These are phyloP conservation scores for Rhodotorula taiwanensis DNA, from an alignment of 768 basidiomycete genomes.

Conservation along the genomic window DNA sequence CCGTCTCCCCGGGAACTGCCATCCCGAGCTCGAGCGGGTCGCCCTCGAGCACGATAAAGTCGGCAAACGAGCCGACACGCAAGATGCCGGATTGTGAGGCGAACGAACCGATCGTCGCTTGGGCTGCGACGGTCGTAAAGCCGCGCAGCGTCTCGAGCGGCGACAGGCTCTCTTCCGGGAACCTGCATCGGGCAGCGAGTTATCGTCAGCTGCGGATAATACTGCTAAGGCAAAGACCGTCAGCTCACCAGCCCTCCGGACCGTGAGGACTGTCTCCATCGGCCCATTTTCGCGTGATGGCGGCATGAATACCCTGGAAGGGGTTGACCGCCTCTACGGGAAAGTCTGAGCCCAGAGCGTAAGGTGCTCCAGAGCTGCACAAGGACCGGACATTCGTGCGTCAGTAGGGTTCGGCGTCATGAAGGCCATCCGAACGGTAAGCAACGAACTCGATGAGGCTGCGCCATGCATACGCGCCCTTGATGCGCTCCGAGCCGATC, in stretches of 20 bases:
- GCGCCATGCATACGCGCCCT: slow-evolving; percentile 84
- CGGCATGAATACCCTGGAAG: slow-evolving; percentile 81
- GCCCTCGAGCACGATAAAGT: slow-evolving; percentile 73
- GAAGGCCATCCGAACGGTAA: not conserved
- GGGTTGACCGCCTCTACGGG: slow-evolving; percentile 89
- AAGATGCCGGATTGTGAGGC: slow-evolving; percentile 68
- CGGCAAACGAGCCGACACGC: slow-evolving; percentile 69
- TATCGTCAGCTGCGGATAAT: not conserved
- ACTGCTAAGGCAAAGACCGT: not conserved
- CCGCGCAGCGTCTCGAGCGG: slow-evolving; percentile 68
- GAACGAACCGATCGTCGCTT: slow-evolving; percentile 61
- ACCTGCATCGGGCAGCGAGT: slow-evolving; percentile 51
- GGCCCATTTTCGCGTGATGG: slow-evolving; percentile 62
- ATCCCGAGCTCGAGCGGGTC: slow-evolving; percentile 67
- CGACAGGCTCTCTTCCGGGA: slow-evolving; percentile 64
- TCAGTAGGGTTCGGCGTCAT: slow-evolving; percentile 52
- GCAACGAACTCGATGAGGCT: slow-evolving; percentile 60
- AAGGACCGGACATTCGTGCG: slow-evolving; percentile 48
- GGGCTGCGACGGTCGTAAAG: slow-evolving; percentile 84
- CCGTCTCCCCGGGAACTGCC: not conserved
- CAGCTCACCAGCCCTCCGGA: slow-evolving; percentile 64
- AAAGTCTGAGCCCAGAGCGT: slow-evolving; percentile 87
- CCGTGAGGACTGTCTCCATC: slow-evolving; percentile 68
- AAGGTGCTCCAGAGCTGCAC: slow-evolving; percentile 46
- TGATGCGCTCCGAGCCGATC: slow-evolving; percentile 70